These are phyloP conservation scores for Globisporangium heterothallicum DNA, from an alignment of 352 stramenopile species.

Conservation along the genomic window DNA sequence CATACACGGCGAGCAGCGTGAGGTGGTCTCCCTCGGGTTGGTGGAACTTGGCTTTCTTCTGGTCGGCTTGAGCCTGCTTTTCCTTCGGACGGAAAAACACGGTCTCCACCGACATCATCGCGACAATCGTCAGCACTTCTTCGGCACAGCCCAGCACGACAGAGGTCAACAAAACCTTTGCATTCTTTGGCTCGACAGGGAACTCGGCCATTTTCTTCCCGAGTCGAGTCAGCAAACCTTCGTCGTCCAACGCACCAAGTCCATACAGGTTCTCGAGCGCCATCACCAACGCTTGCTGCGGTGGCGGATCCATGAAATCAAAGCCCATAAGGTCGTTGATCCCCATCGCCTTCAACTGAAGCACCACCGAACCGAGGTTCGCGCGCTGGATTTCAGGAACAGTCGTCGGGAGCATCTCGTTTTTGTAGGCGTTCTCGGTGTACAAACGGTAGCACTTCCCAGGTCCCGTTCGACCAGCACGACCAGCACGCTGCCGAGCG, in stretches of 20 bases:
- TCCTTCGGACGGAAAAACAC: constrained; percentile 99
- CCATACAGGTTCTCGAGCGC: constrained; percentile 98
- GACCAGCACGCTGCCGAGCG: constrained; percentile 95
- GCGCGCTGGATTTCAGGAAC: constrained; percentile 99
- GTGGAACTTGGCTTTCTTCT: constrained; percentile 99
- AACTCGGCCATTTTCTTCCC: constrained; percentile 99
- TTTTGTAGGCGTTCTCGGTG: constrained; percentile 97
- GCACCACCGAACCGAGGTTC: constrained; percentile 97
- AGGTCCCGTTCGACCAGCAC: constrained; percentile 96
- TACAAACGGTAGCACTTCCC: constrained; percentile 99
- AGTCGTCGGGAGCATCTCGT: constrained; percentile 96
- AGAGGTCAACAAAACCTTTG: constrained; percentile 98
- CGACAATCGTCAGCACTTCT: constrained; percentile 98
- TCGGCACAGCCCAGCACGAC: constrained; percentile 97
- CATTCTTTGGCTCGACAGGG: constrained; percentile 97
- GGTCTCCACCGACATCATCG: constrained; percentile 98
- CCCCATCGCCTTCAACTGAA: constrained; percentile 99
- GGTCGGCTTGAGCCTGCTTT: constrained; percentile 98
- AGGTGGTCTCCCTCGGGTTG: constrained; percentile 98
- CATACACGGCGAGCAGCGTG: constrained; percentile 97
- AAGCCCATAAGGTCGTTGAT: constrained; percentile 99
- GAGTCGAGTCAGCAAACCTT: constrained; percentile 88
- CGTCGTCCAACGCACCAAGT: constrained; percentile 97
- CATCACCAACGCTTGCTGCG: constrained; percentile 94
- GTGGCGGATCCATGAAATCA: constrained; percentile 99